A percentile compares a stretch with the other conserved stretches of the same genome.
Evolutionary conservation across 371 early-diverging fungal genomes (phyloP).

Genomic region (Funneliformis caledonium): DNA sequence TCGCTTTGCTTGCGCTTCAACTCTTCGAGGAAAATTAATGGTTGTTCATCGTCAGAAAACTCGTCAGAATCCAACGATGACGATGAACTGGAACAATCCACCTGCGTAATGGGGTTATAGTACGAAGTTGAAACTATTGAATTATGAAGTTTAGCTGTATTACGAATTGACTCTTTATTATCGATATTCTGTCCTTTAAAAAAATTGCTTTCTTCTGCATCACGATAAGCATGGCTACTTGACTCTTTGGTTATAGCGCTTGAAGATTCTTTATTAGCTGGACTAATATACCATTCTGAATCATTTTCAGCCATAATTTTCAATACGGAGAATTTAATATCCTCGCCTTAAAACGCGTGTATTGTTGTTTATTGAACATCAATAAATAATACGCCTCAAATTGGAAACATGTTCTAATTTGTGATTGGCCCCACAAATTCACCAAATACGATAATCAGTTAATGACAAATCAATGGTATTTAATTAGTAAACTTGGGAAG

Average conservation of each 20-base stretch:
- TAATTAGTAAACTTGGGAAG: no score
- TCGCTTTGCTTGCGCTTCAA: neutral
- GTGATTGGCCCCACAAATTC: no score
- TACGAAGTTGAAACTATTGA: neutral
- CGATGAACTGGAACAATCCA: no score
- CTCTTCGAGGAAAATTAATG: neutral
- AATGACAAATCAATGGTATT: no score
- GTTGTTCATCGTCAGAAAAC: neutral
- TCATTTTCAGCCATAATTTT: constrained; percentile 7
- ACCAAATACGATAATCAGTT: no score
- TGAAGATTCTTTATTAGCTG: neutral
- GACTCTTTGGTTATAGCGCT: neutral
- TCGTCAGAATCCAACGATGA: neutral
- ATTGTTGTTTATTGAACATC: neutral
- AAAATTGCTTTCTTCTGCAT: neutral
- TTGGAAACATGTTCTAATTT: no score
- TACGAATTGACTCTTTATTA: neutral
- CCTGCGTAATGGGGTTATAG: neutral
- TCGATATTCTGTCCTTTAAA: neutral
- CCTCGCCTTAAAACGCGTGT: neutral
- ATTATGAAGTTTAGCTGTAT: neutral
- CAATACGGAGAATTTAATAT: neutral
- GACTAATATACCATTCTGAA: constrained; percentile 12
- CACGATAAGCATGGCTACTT: neutral
- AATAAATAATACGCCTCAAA: no score